Evolutionary conservation across 2,329 filamentous ascomycete species (phyloP).

Genomic region (Hymenoscyphus scutula): DNA sequence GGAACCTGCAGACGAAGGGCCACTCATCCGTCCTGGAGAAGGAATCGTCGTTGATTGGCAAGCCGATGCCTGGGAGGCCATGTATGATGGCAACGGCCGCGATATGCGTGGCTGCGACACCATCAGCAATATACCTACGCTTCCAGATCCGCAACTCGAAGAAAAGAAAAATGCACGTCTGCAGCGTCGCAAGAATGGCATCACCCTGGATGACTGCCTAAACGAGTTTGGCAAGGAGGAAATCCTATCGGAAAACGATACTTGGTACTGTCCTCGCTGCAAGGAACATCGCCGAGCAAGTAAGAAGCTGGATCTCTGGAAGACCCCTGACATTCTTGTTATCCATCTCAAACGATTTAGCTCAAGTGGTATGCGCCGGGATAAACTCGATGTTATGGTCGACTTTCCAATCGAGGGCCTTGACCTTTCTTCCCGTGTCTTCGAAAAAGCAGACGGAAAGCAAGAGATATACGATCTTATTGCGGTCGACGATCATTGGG

Average conservation of each 20-base stretch:
- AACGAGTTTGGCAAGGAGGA: conserved; percentile 94
- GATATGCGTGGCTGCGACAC: conserved; percentile 58
- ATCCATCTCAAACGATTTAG: conserved; percentile 96
- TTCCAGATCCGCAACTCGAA: conserved; percentile 63
- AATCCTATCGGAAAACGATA: conserved; percentile 89
- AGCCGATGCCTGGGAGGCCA: conserved; percentile 62
- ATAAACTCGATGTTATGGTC: conserved; percentile 88
- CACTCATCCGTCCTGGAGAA: conserved; percentile 77
- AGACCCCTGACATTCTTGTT: conserved; percentile 89
- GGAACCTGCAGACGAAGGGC: conserved; percentile 47
- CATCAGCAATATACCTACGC: conserved; percentile 44
- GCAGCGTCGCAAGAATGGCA: conserved; percentile 68
- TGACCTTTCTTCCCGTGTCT: conserved; percentile 76
- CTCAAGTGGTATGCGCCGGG: conserved; percentile 73
- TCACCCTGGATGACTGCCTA: conserved; percentile 85
- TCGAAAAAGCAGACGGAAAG: conserved; percentile 77
- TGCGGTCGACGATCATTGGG: conserved; percentile 93
- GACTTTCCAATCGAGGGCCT: conserved; percentile 89
- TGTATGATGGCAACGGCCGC: conserved; percentile 55
- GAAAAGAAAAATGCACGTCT: conserved; percentile 61
- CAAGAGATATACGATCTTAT: conserved; percentile 88
- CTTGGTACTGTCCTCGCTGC: conserved; percentile 96
- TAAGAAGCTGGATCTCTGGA: conserved; percentile 98
- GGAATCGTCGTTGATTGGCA: conserved; percentile 86
- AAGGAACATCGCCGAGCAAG: conserved; percentile 89